Evolutionary conservation across 257 asterid species (phyloP), one percentile per base, ranked within the genome.

Genomic region (Avicennia marina): DNA sequence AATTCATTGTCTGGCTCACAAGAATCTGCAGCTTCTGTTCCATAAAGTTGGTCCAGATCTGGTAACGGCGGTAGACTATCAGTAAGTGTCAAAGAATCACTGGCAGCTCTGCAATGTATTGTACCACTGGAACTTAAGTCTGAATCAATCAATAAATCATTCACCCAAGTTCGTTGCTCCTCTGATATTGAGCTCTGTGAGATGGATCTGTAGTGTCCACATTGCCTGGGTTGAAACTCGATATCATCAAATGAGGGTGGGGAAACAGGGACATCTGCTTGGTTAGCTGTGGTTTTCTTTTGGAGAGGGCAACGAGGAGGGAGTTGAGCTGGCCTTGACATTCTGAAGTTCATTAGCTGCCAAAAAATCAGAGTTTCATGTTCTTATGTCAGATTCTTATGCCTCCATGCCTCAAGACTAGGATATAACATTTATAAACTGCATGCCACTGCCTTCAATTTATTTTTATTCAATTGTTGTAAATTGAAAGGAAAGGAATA

Each of bases 281-380:
- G 64, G 55, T 61, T 62, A 31, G 55, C 19, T 21, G 71, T 20
- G 6, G 60, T 32, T 73, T 82, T 87, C 80, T 80, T 87, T 62
- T 78, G 95, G 70, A 76, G 80, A 58, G 96, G 96, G 70, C 89
- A 84, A 7, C 94, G 94, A 36, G 94, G 96, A n/a, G 94, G 94
- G 62, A 81, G 96, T 24, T 81, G 94, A 58, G 90, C 78, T 62
- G 79, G 90, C 71, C 81, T 79, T 39, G 91, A 82, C 96, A 84
- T 84, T n/a, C n/a, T n/a, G n/a, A n/a, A n/a, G n/a, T n/a, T n/a
- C n/a, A n/a, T n/a, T n/a, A n/a, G n/a, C n/a, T n/a, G n/a, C n/a
- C n/a, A n/a, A n/a, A n/a, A n/a, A n/a, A n/a, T 50, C 58, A 53
- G 24, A 63, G 21, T 25, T 19, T 64, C 25, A 60, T 68, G 47